A percentile compares a stretch with the other conserved stretches of the same genome.
These are phyloP conservation scores for Blastobotrys robertii DNA, from an alignment of 805 yeast species.

Conservation along the genomic window DNA sequence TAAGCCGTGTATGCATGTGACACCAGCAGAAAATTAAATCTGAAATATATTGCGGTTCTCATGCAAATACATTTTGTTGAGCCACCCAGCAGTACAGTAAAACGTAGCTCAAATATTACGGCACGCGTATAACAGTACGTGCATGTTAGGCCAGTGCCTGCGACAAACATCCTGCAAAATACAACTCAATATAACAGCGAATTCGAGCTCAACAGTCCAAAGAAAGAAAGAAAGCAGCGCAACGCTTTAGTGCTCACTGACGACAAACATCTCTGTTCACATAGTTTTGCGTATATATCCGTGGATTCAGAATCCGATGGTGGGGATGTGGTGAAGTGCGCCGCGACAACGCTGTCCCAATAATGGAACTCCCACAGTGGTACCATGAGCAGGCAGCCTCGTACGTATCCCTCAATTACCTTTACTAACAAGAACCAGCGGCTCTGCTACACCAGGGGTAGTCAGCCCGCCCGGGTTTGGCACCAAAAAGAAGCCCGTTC, in stretches of 20 bases:
- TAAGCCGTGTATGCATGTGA: too few relatives aligned
- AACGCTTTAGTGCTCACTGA: neutral
- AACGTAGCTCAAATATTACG: too few relatives aligned
- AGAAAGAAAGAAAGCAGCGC: neutral
- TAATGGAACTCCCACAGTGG: slow-evolving; percentile 19
- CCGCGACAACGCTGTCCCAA: slow-evolving; percentile 1
- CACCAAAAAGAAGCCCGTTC: neutral
- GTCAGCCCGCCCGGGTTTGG: neutral
- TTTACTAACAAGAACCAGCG: neutral
- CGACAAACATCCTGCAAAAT: too few relatives aligned
- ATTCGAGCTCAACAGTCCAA: too few relatives aligned
- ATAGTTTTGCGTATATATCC: neutral
- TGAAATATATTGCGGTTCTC: too few relatives aligned
- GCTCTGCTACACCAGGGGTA: neutral
- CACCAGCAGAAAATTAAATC: too few relatives aligned
- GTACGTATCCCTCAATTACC: neutral
- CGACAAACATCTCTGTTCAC: neutral
- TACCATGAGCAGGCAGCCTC: slow-evolving; percentile 18
- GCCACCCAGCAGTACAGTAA: too few relatives aligned
- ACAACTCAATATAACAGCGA: neutral
- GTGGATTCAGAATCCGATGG: neutral
- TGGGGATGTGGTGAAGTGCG: too few relatives aligned
- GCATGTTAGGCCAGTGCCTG: too few relatives aligned
- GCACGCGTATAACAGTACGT: too few relatives aligned
- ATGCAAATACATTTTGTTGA: too few relatives aligned